These are phyloP conservation scores for Sistotremastrum niveocremeum DNA, from an alignment of 768 basidiomycete genomes.

Conservation along the genomic window DNA sequence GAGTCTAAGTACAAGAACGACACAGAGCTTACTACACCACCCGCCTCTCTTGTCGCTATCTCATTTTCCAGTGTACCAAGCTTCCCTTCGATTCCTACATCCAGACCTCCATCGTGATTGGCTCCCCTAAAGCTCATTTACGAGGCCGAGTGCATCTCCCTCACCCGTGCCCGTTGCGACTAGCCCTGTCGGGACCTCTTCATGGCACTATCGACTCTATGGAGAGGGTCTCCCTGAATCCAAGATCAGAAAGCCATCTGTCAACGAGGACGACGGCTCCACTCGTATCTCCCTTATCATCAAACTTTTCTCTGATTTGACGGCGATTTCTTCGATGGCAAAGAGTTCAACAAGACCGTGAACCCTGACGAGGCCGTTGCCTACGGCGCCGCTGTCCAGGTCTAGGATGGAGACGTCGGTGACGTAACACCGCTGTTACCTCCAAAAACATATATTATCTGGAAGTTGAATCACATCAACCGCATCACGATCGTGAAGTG, in stretches of 20 bases:
- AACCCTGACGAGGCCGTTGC: slow-evolving; percentile 68
- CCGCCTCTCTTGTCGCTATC: no score
- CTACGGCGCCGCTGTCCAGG: slow-evolving; percentile 61
- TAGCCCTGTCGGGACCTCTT: slow-evolving; percentile 36
- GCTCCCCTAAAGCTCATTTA: slow-evolving; percentile 40
- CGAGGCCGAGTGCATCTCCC: slow-evolving; percentile 39
- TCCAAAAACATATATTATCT: no score
- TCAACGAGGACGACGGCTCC: slow-evolving; percentile 51
- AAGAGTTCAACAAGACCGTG: slow-evolving; percentile 52
- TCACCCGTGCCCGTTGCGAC: slow-evolving; percentile 39
- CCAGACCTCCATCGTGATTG: slow-evolving; percentile 42
- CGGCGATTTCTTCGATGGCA: slow-evolving; percentile 55
- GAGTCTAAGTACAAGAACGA: no score
- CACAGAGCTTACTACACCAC: no score
- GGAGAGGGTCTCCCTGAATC: slow-evolving; percentile 40
- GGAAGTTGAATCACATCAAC: no score
- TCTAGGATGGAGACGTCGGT: no score
- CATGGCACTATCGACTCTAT: slow-evolving; percentile 30
- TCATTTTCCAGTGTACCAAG: no score
- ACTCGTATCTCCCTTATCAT: slow-evolving; percentile 61
- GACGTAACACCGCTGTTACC: no score
- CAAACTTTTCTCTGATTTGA: slow-evolving; percentile 49
- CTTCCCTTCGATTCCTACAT: no score
- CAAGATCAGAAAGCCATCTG: slow-evolving; percentile 31
- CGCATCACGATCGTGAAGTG: no score